Percentiles rank a stretch among this genome's conserved stretches.
phyloP scores from a whole-genome alignment of 495 filamentous ascomycete genomes.

The Neurospora hispaniola region DNA sequence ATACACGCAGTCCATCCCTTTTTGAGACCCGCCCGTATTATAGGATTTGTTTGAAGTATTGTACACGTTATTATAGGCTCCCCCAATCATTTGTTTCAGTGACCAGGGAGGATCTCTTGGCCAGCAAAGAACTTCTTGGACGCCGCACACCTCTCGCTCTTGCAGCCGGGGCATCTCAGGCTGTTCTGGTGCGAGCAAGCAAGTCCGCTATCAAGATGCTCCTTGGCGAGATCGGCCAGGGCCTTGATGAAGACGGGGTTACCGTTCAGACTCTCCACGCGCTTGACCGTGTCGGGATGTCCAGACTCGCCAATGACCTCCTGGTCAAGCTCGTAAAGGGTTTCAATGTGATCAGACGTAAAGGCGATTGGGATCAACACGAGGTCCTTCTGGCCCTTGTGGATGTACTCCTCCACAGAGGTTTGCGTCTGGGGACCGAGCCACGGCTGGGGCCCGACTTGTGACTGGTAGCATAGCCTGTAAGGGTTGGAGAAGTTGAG shows the following conservation, averaged over 20 bases:
- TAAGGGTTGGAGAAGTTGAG: conserved; percentile 81
- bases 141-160: conserved; percentile 77
- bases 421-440: conserved; percentile 85
- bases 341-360: conserved; percentile 98
- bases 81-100: not conserved
- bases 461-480: conserved; percentile 93
- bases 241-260: conserved; percentile 85
- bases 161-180: conserved; percentile 88
- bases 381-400: conserved; percentile 83
- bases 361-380: conserved; percentile 94
- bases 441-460: conserved; percentile 93
- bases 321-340: conserved; percentile 86
- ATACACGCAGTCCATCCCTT: not conserved
- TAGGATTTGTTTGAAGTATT: not conserved
- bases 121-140: conserved; percentile 89
- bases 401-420: conserved; percentile 80
- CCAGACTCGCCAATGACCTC: conserved; percentile 91
- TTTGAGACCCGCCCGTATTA: not conserved
- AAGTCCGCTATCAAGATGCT: conserved; percentile 60
- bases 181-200: conserved; percentile 72
- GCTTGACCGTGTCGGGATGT: conserved; percentile 67
- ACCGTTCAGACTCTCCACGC: conserved; percentile 88
- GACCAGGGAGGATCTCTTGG: conserved; percentile 18
- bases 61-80: not conserved
- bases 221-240: conserved; percentile 73